Conservation (phyloP, 345 rosid genomes). For the Salix koriyanagi region DNA sequence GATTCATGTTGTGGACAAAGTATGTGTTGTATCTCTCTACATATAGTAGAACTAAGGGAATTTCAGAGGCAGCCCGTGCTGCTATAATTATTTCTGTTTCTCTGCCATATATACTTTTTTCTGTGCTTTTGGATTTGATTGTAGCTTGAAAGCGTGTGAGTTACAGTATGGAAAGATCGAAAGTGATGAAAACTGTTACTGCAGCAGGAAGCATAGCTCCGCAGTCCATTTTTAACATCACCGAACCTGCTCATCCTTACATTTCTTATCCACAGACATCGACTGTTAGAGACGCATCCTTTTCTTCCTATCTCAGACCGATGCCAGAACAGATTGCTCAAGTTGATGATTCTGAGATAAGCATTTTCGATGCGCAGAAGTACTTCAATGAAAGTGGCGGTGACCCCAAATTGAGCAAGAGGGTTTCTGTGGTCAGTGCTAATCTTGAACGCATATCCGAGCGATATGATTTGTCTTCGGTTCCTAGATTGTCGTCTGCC, state of each 20-base stretch:
- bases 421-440: conserved; percentile 34
- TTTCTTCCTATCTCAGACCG: conserved; percentile 21
- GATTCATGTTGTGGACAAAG: not conserved
- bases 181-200: conserved; percentile 7
- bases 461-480: conserved; percentile 12
- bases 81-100: not conserved
- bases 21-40: not conserved
- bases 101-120: not conserved
- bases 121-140: not conserved
- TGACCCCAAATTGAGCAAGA: conserved; percentile 28
- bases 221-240: not conserved
- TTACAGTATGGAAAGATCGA: conserved; percentile 14
- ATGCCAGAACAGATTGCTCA: conserved; percentile 2
- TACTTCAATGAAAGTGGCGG: conserved; percentile 50
- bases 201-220: not conserved
- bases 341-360: conserved; percentile 52
- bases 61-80: not conserved
- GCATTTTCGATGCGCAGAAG: conserved; percentile 67
- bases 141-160: not conserved
- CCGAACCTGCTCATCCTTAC: conserved; percentile 8
- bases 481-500: conserved; percentile 53
- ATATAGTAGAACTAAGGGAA: not conserved
- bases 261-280: conserved; percentile 6
- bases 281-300: conserved; percentile 6
- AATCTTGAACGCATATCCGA: conserved; percentile 24